These are phyloP conservation scores for Lepidium campestre DNA, from an alignment of 441 rosid genomes.

Conservation along the genomic window DNA sequence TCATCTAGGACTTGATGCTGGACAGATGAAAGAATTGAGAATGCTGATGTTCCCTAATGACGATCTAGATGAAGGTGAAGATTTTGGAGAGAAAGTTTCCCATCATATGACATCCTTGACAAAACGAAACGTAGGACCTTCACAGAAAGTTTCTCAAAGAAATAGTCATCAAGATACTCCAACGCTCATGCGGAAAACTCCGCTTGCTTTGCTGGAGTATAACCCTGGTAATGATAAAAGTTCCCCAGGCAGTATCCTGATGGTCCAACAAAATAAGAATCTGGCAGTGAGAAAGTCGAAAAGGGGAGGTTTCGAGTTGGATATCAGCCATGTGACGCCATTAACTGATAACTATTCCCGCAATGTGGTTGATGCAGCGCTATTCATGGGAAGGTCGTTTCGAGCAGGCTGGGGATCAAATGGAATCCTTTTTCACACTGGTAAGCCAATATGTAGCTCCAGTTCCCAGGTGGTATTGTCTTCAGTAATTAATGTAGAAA, in stretches of 20 bases:
- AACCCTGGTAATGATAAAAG: constrained; percentile 52
- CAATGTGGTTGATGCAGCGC: constrained; percentile 87
- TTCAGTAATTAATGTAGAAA: constrained; percentile 73
- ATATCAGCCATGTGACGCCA: constrained; percentile 62
- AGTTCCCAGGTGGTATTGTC: constrained; percentile 52
- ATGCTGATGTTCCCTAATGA: constrained; percentile 65
- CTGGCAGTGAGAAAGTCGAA: constrained; percentile 45
- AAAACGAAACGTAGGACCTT: constrained; percentile 41
- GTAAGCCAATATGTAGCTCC: constrained; percentile 49
- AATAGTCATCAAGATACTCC: constrained; percentile 43
- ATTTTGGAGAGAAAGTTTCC: constrained; percentile 32
- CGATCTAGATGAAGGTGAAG: constrained; percentile 52
- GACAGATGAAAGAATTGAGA: constrained; percentile 80
- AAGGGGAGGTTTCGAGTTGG: constrained; percentile 72
- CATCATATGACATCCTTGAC: constrained; percentile 33
- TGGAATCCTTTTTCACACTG: constrained; percentile 87
- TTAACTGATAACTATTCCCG: constrained; percentile 60
- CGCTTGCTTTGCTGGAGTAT: constrained; percentile 80
- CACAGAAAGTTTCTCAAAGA: constrained; percentile 47
- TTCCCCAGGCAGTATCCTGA: constrained; percentile 56
- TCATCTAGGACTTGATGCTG: constrained; percentile 88
- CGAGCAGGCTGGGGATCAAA: constrained; percentile 99
- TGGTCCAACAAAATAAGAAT: constrained; percentile 72
- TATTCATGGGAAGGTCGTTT: constrained; percentile 95
- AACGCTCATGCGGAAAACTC: constrained; percentile 53